Evolutionary conservation across 148 eudicot species (phyloP).

Genomic region (Vaccinium myrtillus): DNA sequence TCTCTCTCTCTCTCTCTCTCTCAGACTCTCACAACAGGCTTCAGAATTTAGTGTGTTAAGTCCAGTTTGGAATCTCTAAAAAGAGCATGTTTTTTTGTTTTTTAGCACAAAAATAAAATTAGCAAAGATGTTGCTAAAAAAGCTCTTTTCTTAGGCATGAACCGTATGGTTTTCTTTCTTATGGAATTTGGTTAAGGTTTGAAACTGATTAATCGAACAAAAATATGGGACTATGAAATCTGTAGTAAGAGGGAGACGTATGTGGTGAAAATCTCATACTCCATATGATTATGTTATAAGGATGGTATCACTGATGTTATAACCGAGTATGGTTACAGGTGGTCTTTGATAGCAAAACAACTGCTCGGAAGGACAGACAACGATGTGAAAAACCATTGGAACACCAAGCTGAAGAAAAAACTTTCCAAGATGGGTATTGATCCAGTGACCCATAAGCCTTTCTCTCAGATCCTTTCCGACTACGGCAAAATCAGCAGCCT

Average conservation of each 20-base stretch:
- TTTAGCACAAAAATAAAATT: not conserved
- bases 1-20: too few relatives aligned
- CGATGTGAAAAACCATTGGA: slow-evolving; percentile 76
- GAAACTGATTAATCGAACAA: not conserved
- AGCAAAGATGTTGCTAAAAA: not conserved
- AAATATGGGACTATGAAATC: not conserved
- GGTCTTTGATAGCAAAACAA: slow-evolving; percentile 80
- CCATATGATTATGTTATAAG: not conserved
- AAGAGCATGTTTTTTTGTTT: too few relatives aligned
- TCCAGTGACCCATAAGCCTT: slow-evolving; percentile 84
- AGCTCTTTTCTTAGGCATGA: not conserved
- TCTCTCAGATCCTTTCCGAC: slow-evolving; percentile 65
- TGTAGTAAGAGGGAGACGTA: not conserved
- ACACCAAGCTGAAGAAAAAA: slow-evolving; percentile 88
- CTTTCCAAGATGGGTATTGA: slow-evolving; percentile 80
- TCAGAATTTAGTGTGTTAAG: too few relatives aligned
- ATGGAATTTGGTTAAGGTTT: not conserved
- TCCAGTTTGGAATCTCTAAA: too few relatives aligned
- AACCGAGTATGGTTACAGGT: slow-evolving; percentile 15
- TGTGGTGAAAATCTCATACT: not conserved
- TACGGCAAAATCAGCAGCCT: slow-evolving; percentile 55
- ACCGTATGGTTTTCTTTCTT: not conserved
- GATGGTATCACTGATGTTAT: not conserved
- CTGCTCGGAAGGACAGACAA: slow-evolving; percentile 17
- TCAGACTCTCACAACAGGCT: too few relatives aligned